Evolutionary conservation across 2,329 filamentous ascomycete species (phyloP), one percentile per base, ranked within the genome.

Genomic region (Hypomyces perniciosus): DNA sequence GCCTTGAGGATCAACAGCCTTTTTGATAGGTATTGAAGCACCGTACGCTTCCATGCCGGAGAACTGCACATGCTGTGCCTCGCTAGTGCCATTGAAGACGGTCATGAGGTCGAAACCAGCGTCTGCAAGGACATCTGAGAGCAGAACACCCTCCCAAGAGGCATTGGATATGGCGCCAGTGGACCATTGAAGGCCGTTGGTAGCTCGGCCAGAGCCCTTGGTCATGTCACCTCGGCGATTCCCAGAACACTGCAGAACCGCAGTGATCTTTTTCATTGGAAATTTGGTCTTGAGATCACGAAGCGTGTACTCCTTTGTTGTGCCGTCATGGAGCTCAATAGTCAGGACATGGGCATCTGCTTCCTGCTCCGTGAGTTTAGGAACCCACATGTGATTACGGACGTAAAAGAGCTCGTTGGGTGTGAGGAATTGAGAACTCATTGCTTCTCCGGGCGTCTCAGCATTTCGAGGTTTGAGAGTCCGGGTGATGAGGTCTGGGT

Each of bases 371-470:
- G 65, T 59, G 1, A 79, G 62, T 5, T 67, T 65, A 1, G 80
- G 80, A 38, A 83, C 80, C 81, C 80, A 84, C 70, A 84, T 80
- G 64, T 84, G 80, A 57, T 84, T 81, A 20, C 80, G 74, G 10
- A 82, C 75, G 59, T 81, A 83, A 62, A 83, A 83, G 1, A 80
- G 66, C 30, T 74, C 68, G 39, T 75, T 77, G 4, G 77, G 77
- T 0, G 80, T 84, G 35, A 77, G 65, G 58, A 81, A 84, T 2
- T 72, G 64, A 9, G 68, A 65, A 13, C 66, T 66, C 28, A 84
- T 70, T 33, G 71, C 71, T 3, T 71, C 67, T 1, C 62, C 64
- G 0, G 81, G 80, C 0, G 80, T 80, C 59, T 85, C 81, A 2
- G 81, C 81, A 60, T 85, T 85, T 54, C 79, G 75, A 4, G 81